Base-by-base conservation (phyloP, 257 asterid genomes). In the Striga asiatica region DNA sequence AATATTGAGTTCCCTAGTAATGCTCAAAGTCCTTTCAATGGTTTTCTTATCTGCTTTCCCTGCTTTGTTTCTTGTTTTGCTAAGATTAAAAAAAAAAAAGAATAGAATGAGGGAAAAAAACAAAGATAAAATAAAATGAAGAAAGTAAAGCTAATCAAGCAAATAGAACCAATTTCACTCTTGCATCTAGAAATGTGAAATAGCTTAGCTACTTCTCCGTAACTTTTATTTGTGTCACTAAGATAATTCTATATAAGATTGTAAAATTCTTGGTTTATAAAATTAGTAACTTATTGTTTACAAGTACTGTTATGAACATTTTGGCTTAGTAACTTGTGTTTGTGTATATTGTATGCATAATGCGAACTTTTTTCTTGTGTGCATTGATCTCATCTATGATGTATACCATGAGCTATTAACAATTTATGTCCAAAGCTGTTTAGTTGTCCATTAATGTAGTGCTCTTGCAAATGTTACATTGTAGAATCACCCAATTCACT, bases 1-100 rank as follows among this genome's bases (percentile, higher is more conserved):
- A 27, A 29, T 2, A 13, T 51, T 45, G 39, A 7, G 45, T 61
- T 46, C 14, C 27, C 3, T 31, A 10, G 12, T 0, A 1, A n/a
- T n/a, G n/a, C n/a, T 56, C 16, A 17, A 19, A 37, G 52, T 55
- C 71, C 47, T 52, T 39, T 47, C 37, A n/a, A n/a, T n/a, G n/a
- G n/a, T n/a, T n/a, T n/a, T n/a, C n/a, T n/a, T n/a, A n/a, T n/a
- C n/a, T n/a, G n/a, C n/a, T n/a, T n/a, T n/a, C n/a, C n/a, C n/a
- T n/a, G n/a, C n/a, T n/a, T n/a, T n/a, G n/a, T n/a, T n/a, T n/a
- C n/a, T n/a, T n/a, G n/a, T n/a, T n/a, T n/a, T n/a, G n/a, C n/a
- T n/a, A n/a, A n/a, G n/a, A n/a, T n/a, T n/a, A 12, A 12, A 37
- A 2, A 0, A 37, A 6, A n/a, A 37, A 34, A 34, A 34, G 12